Evolutionary conservation across 1,284 basidiomycete genomes (phyloP).

Genomic region (Fomitopsis betulina): DNA sequence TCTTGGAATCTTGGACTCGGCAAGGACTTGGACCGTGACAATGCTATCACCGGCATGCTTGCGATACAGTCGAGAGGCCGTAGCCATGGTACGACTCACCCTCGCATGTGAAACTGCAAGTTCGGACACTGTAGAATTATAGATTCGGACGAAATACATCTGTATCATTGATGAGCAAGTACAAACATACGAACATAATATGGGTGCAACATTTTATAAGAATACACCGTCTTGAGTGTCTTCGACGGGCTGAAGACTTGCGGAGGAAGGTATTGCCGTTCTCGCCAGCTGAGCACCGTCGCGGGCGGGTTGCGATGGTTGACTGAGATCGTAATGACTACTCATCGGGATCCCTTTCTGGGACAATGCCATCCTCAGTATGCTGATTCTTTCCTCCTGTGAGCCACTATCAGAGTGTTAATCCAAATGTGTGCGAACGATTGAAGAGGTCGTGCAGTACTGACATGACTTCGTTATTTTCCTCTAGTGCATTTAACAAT

Average conservation of each 20-base stretch:
- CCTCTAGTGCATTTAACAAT: slow-evolving; percentile 41
- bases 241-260: background rate
- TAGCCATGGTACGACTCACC: no score
- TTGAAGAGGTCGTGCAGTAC: slow-evolving; percentile 15
- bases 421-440: background rate
- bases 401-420: slow-evolving; percentile 45
- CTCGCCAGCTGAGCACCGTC: background rate
- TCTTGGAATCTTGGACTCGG: no score
- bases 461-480: slow-evolving; percentile 53
- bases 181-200: background rate
- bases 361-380: slow-evolving; percentile 57
- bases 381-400: slow-evolving; percentile 66
- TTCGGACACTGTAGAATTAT: background rate
- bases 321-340: slow-evolving; percentile 37
- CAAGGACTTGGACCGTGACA: no score
- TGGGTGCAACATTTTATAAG: background rate
- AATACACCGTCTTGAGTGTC: background rate
- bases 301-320: background rate
- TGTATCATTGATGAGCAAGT: background rate
- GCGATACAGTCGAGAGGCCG: no score
- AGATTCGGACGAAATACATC: no score
- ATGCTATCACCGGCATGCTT: no score
- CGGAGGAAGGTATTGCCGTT: background rate
- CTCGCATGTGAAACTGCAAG: background rate
- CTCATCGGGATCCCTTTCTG: slow-evolving; percentile 50